phyloP scores from a whole-genome alignment of 306 rosid genomes.

The Sphenostylis stenocarpa region DNA sequence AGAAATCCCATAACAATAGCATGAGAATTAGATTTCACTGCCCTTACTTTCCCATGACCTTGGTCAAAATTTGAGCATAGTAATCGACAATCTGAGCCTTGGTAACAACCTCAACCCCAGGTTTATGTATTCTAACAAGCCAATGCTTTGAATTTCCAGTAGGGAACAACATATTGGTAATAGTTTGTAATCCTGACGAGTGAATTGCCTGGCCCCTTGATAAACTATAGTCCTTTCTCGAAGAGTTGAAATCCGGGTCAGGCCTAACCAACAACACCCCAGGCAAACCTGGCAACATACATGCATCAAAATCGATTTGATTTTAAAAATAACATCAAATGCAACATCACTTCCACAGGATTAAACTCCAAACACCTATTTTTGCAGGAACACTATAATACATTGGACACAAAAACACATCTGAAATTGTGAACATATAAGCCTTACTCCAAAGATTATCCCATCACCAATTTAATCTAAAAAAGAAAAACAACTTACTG shows the following conservation, averaged over 20 bases:
- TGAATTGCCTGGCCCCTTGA: slow-evolving; percentile 30
- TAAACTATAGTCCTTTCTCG: slow-evolving; percentile 53
- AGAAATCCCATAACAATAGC: slow-evolving; percentile 11
- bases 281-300: slow-evolving; percentile 56
- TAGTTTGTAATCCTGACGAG: slow-evolving; percentile 28
- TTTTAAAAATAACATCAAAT: neutral
- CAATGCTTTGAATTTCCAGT: slow-evolving; percentile 68
- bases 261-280: slow-evolving; percentile 61
- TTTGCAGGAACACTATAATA: neutral
- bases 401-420: neutral
- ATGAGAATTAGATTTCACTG: neutral
- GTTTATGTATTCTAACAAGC: slow-evolving; percentile 81
- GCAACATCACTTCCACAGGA: slow-evolving; percentile 1
- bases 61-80: slow-evolving; percentile 72
- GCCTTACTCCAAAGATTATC: neutral
- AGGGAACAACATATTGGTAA: slow-evolving; percentile 56
- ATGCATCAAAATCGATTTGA: slow-evolving; percentile 13
- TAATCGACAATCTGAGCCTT: slow-evolving; percentile 91
- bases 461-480: slow-evolving; percentile 19
- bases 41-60: slow-evolving; percentile 80
- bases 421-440: neutral
- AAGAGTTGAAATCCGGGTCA: slow-evolving; percentile 54
- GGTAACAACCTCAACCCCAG: slow-evolving; percentile 75
- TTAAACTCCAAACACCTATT: neutral
- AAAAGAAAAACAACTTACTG: slow-evolving; percentile 38